These are phyloP conservation scores for Boletus bicolor DNA, from an alignment of 768 basidiomycete species.

Conservation along the genomic window DNA sequence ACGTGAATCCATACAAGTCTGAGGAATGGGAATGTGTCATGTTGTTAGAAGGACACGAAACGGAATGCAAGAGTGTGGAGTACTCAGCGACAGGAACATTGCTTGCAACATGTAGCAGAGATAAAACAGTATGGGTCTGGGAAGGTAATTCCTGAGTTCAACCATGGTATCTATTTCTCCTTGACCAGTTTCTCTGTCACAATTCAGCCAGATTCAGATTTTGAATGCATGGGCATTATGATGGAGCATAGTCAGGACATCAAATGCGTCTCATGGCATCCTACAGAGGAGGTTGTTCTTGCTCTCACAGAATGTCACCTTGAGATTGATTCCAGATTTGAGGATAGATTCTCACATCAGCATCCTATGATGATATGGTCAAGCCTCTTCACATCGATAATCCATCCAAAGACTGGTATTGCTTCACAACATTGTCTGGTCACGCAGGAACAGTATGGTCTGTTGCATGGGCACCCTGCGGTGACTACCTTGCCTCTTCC, in stretches of 20 bases:
- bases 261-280: conserved; percentile 94
- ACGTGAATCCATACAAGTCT: conserved; percentile 26
- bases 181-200: background rate
- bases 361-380: conserved; percentile 95
- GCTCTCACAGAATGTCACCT: background rate
- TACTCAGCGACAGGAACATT: conserved; percentile 74
- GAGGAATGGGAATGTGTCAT: conserved; percentile 88
- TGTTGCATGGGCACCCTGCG: conserved; percentile 74
- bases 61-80: conserved; percentile 90
- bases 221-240: conserved; percentile 90
- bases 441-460: conserved; percentile 93
- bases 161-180: background rate
- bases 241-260: conserved; percentile 99
- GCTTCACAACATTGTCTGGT: conserved; percentile 75
- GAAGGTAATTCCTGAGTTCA: conserved; percentile 58
- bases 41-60: conserved; percentile 91
- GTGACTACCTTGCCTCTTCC: conserved; percentile 78
- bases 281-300: conserved; percentile 77
- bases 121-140: conserved; percentile 99
- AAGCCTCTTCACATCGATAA: conserved; percentile 93
- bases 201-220: conserved; percentile 91
- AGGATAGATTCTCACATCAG: conserved; percentile 87
- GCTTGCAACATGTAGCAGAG: conserved; percentile 91
- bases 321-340: conserved; percentile 9
- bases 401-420: conserved; percentile 92